Evolutionary conservation across 1,284 basidiomycete species (phyloP), one percentile per base, ranked within the genome.

Genomic region (Leccinum fallax): DNA sequence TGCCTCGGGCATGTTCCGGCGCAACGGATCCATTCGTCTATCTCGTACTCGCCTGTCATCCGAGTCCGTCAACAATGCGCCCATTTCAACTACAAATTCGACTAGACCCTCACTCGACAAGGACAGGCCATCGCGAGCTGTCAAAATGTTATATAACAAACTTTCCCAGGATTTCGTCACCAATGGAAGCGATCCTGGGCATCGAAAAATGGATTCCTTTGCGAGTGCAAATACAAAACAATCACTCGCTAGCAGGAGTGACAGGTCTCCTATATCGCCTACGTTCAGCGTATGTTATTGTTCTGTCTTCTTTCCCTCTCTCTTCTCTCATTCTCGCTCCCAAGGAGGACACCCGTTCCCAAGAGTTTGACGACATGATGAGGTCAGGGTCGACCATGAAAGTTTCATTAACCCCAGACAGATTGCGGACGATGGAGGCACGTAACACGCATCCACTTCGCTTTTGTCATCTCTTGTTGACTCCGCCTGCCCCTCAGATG

Each of bases 291-390:
- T 74, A 67, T 65, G 74, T 66, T 38, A 55, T 64, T 53, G 9
- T 56, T 38, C 38, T 60, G 52, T 55, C 15, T 62, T 59, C 4
- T 48, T 26, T 55, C 52, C 53, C 24, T 46, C n/a, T 15, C 46
- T 43, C 54, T 30, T 60, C 57, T 48, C 43, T 59, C 30, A 66
- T 57, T 28, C 16, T 53, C 43, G 36, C 55, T 58, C 59, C 57
- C 59, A 64, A 87, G 82, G 84, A 84, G 68, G 80, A 83, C 51
- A 78, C 80, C 16, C 78, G 84, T 66, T 80, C 84, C 61, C 83
- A 90, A 63, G 92, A 95, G 74, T 97, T 97, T 75, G 95, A 97
- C 77, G 88, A 93, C 73, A 80, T 97, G 73, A 89, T 97, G 85
- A 85, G 87, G 58, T 94, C 92, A 62, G 87, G 89, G 60, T 82